Evolutionary conservation across 805 yeast genomes (phyloP), one percentile per base, ranked within the genome.

Genomic region (Barnettozyma sucrosica): DNA sequence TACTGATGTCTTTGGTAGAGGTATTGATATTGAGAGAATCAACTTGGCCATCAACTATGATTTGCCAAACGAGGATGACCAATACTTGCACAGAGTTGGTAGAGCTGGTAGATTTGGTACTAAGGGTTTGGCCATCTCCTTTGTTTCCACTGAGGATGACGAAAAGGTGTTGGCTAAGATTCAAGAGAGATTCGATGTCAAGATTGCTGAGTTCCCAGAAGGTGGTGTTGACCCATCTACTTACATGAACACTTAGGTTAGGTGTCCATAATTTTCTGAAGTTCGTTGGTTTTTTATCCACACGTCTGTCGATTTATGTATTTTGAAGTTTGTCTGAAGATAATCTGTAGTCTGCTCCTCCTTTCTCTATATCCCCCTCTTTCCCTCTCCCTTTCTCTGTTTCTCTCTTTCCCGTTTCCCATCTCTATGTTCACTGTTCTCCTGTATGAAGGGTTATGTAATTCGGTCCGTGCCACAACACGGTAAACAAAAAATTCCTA

Each of bases 41-140:
- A 92, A 92, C 74, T 74, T 92, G 68, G 99, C 99, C 53, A 89
- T 92, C 76, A 93, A 92, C 77, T 92, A 92, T 71, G 99, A 92
- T 72, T 75, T 92, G 76, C 97, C 99, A 60, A 76, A 71, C 56
- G 97, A 90, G 74, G 96, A 98, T 55, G 98, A 92, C 71, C 97
- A 93, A 72, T 92, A 93, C 72, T 80, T 92, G 67, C 99, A 92
- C 77, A 89, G 99, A 76, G 99, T 92, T 54, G 99, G 99, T 66
- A 89, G 99, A 81, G 99, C 99, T 58, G 99, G 99, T 74, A 90
- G 99, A 80, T 92, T 92, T 63, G 99, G 99, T 76, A 92, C 99
- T 66, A 92, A 92, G 76, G 99, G 99, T 75, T 81, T 93, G 62
- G 95, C 97, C 46, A 79, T 93, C 50, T 88, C 97, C 37, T 87